Percentiles rank a stretch among this genome's conserved stretches.
phyloP scores from a whole-genome alignment of 116 monocot species.

The Cymodocea nodosa region DNA sequence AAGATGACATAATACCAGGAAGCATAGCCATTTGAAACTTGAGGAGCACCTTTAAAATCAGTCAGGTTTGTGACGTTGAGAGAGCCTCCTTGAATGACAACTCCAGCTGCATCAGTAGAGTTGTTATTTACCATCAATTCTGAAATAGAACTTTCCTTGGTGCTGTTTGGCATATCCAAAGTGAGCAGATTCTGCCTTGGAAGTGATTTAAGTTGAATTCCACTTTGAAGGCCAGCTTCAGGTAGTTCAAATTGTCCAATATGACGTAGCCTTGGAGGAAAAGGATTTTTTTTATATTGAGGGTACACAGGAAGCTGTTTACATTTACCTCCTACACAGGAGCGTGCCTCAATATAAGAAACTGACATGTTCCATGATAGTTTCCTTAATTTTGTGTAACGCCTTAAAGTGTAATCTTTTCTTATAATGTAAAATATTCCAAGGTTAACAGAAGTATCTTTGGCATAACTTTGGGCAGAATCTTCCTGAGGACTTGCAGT shows the following conservation, averaged over 20 bases:
- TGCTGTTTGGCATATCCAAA: not conserved
- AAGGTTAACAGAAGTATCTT: not conserved
- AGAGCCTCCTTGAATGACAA: not conserved
- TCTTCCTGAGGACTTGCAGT: not conserved
- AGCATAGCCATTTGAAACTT: not conserved
- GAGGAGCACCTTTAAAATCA: not conserved
- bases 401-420: slow-evolving; percentile 21
- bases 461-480: not conserved
- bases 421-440: slow-evolving; percentile 9
- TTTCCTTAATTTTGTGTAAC: slow-evolving; percentile 12
- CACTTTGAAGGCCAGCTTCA: not conserved
- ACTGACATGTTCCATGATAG: slow-evolving; percentile 16
- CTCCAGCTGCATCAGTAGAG: not conserved
- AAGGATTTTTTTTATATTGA: slow-evolving; percentile 2
- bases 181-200: not conserved
- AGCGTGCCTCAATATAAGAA: slow-evolving; percentile 13
- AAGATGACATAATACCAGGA: slow-evolving; percentile 11
- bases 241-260: slow-evolving; percentile 1
- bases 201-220: not conserved
- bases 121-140: not conserved
- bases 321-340: slow-evolving; percentile 9
- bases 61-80: not conserved
- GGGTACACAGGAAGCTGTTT: slow-evolving; percentile 6
- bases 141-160: not conserved
- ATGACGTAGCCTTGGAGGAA: not conserved